Conservation (phyloP, 2,329 filamentous ascomycete genomes). For the Phaeophleospora eucalypticola region DNA sequence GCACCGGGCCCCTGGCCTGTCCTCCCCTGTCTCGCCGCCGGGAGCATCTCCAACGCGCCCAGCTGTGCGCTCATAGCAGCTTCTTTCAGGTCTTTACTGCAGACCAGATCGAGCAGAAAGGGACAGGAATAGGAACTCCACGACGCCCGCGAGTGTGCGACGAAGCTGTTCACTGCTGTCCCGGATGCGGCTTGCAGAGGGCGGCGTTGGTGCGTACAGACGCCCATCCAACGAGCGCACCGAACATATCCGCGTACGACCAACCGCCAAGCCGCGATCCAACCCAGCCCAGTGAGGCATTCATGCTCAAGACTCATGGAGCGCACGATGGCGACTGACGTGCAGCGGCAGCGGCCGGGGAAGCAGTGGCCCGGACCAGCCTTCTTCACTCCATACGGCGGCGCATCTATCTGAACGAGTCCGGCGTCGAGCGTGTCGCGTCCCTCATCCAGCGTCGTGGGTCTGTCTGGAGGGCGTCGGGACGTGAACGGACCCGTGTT, state of each 20-base stretch:
- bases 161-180: not conserved
- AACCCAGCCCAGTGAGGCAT: too few relatives aligned
- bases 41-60: not conserved
- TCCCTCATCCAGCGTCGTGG: not conserved
- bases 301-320: too few relatives aligned
- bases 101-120: too few relatives aligned
- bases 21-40: not conserved
- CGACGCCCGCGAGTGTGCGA: not conserved
- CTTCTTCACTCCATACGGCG: not conserved
- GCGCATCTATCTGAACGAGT: not conserved
- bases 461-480: not conserved
- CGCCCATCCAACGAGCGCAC: not conserved
- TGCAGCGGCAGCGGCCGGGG: too few relatives aligned
- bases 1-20: conserved; percentile 6
- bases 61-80: too few relatives aligned
- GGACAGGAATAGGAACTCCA: not conserved
- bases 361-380: too few relatives aligned
- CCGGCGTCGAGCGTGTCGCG: not conserved
- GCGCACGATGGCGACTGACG: too few relatives aligned
- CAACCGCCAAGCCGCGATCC: not conserved
- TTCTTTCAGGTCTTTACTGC: too few relatives aligned
- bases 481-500: not conserved
- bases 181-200: not conserved
- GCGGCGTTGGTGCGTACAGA: not conserved
- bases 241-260: not conserved